Conservation (phyloP, 805 yeast genomes). For the Yarrowia sp. region DNA sequence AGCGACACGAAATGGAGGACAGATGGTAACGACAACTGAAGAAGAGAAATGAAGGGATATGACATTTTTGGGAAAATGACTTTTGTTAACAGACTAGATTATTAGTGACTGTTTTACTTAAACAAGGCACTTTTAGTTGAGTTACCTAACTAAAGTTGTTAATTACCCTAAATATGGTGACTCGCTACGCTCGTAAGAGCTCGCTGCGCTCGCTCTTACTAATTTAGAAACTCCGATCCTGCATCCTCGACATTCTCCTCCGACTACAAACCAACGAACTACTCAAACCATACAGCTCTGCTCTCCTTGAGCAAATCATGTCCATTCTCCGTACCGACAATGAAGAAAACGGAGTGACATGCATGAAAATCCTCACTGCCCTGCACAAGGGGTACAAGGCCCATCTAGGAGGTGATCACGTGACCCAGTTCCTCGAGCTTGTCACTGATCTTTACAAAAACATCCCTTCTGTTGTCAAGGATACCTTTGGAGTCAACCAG, state of each 20-base stretch:
- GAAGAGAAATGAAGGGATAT: too few species aligned
- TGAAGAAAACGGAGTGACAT: slow-evolving; percentile 91
- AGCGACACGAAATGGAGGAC: not conserved
- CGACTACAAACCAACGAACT: slow-evolving; percentile 80
- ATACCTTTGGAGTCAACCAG: slow-evolving; percentile 48
- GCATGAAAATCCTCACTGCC: slow-evolving; percentile 82
- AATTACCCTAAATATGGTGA: too few species aligned
- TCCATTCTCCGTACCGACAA: slow-evolving; percentile 69
- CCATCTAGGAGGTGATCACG: slow-evolving; percentile 58
- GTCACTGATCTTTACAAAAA: slow-evolving; percentile 76
- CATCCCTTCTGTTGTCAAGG: slow-evolving; percentile 70
- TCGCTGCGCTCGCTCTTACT: slow-evolving; percentile 31
- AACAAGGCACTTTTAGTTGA: too few species aligned
- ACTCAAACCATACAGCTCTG: slow-evolving; percentile 65
- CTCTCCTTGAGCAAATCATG: slow-evolving; percentile 59
- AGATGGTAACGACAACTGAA: not conserved
- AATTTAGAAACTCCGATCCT: slow-evolving; percentile 63
- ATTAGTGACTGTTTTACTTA: too few species aligned
- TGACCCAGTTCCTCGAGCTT: slow-evolving; percentile 72
- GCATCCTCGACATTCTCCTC: slow-evolving; percentile 74
- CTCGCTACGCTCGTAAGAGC: too few species aligned
- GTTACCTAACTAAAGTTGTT: too few species aligned
- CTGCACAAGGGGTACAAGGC: slow-evolving; percentile 81
- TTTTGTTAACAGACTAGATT: not conserved
- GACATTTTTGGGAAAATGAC: not conserved